Conservation (phyloP, 2,329 filamentous ascomycete genomes). For the Fusarium luffae region DNA sequence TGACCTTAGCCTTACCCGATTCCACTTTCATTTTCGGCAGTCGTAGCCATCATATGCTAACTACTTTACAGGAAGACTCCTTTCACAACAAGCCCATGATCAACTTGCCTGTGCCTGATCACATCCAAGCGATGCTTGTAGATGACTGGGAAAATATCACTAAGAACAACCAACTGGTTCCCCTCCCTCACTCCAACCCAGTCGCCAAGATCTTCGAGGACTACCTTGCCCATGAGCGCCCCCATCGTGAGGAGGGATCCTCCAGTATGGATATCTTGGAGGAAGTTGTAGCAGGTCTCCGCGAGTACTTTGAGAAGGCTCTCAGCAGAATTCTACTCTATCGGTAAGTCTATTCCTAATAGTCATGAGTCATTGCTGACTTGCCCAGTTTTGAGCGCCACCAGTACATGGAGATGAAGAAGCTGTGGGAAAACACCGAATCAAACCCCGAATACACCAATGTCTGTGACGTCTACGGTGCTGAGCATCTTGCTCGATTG, state of each 20-base stretch:
- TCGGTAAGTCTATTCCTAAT: conserved; percentile 57
- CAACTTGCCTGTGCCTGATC: conserved; percentile 86
- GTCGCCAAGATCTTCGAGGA: conserved; percentile 83
- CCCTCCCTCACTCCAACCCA: conserved; percentile 80
- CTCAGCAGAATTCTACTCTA: conserved; percentile 92
- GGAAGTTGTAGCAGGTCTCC: conserved; percentile 86
- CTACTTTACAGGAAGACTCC: conserved; percentile 76
- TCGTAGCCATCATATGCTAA: conserved; percentile 31
- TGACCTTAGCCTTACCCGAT: not conserved
- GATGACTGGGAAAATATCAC: conserved; percentile 99
- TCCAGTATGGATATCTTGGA: conserved; percentile 87
- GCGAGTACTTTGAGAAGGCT: conserved; percentile 93
- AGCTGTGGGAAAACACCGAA: conserved; percentile 72
- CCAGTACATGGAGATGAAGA: conserved; percentile 83
- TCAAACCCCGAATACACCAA: conserved; percentile 76
- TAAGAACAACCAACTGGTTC: conserved; percentile 90
- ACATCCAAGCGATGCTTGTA: conserved; percentile 90
- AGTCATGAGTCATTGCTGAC: conserved; percentile 35
- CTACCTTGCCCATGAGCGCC: conserved; percentile 77
- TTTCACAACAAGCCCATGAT: conserved; percentile 88
- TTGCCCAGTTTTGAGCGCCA: conserved; percentile 82
- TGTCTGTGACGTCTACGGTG: conserved; percentile 86
- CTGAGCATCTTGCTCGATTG: conserved; percentile 88
- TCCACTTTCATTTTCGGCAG: not conserved
- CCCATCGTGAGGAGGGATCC: conserved; percentile 71